Conservation (phyloP, 1,284 basidiomycete genomes). For the Psilocybe mexicana region DNA sequence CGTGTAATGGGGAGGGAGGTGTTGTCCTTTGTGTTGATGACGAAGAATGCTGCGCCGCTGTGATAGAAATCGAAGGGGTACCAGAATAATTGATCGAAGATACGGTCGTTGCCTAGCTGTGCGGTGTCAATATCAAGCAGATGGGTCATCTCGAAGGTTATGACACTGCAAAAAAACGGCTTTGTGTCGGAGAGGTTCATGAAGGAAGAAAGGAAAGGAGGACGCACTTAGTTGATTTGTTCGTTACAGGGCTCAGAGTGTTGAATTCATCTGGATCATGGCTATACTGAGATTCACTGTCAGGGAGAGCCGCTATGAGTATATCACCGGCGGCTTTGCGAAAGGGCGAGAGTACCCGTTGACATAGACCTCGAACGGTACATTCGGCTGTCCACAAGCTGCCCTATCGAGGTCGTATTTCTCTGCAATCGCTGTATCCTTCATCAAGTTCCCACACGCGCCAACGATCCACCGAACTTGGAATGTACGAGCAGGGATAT, state of each 20-base stretch:
- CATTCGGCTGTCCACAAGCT: background rate
- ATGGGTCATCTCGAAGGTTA: background rate
- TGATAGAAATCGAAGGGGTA: conserved; percentile 1
- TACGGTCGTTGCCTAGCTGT: background rate
- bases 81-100: conserved; percentile 1
- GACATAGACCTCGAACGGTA: background rate
- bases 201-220: background rate
- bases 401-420: background rate
- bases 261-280: background rate
- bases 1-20: background rate
- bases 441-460: background rate
- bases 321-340: background rate
- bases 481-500: background rate
- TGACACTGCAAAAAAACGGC: background rate
- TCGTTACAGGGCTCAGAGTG: background rate
- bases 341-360: background rate
- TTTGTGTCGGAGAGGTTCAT: no score
- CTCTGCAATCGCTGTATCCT: background rate
- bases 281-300: background rate
- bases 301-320: background rate
- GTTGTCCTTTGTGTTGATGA: background rate
- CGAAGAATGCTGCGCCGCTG: background rate
- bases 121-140: background rate
- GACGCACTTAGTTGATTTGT: background rate
- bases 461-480: background rate